Conservation (phyloP, 768 basidiomycete species). For the Lentinula guzmanii region DNA sequence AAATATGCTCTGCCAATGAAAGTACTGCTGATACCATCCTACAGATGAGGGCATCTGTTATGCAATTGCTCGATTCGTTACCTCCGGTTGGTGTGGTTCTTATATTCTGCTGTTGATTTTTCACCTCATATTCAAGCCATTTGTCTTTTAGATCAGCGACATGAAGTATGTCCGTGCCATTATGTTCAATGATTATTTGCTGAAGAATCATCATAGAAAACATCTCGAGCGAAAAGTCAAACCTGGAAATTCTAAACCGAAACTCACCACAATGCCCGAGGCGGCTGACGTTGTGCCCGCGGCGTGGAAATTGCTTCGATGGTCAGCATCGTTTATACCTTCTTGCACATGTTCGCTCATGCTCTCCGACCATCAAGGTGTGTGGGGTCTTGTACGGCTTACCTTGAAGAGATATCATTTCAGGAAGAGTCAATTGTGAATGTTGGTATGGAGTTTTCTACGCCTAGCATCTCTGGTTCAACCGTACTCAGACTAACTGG, state of each 20-base stretch:
- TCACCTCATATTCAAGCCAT: neutral
- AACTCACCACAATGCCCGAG: slow-evolving; percentile 38
- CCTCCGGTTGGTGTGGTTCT: slow-evolving; percentile 34
- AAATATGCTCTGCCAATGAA: neutral
- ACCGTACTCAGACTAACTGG: neutral
- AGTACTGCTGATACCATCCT: neutral
- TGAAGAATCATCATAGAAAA: slow-evolving; percentile 9
- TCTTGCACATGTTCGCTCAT: neutral
- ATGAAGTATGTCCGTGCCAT: slow-evolving; percentile 36
- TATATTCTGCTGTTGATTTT: neutral
- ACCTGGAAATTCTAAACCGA: slow-evolving; percentile 46
- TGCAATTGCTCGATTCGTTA: slow-evolving; percentile 34
- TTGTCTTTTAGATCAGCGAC: slow-evolving; percentile 34
- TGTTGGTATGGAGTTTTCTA: slow-evolving; percentile 31
- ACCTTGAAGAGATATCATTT: slow-evolving; percentile 57
- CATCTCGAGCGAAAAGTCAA: slow-evolving; percentile 48
- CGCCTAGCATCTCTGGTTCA: neutral
- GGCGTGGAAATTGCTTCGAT: slow-evolving; percentile 62
- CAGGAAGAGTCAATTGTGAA: slow-evolving; percentile 49
- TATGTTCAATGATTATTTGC: neutral
- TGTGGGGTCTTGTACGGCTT: slow-evolving; percentile 67
- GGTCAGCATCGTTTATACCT: slow-evolving; percentile 27
- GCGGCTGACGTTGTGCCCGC: slow-evolving; percentile 44
- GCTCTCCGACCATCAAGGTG: slow-evolving; percentile 33
- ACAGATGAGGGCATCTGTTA: slow-evolving; percentile 44